Conservation (phyloP, 225 moss, liverwort and hornwort genomes). For the Pleurozium schreberi region DNA sequence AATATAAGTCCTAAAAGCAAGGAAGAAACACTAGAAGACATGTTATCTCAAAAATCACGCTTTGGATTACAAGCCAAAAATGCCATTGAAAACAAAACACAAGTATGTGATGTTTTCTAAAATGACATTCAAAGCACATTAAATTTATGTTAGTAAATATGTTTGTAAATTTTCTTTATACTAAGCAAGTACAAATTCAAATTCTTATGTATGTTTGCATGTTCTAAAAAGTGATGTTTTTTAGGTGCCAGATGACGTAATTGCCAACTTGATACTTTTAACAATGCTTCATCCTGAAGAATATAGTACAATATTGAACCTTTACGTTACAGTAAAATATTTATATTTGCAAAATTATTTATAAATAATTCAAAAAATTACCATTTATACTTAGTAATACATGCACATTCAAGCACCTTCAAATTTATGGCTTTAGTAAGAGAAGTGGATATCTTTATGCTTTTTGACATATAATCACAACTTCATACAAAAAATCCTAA, state of each 20-base stretch:
- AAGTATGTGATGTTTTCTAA: not conserved
- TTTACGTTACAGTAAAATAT: not conserved
- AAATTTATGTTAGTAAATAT: too few species aligned
- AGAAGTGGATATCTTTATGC: not conserved
- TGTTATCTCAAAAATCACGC: slow-evolving; percentile 1
- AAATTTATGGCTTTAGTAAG: not conserved
- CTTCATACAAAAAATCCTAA: too few species aligned
- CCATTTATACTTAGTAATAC: not conserved
- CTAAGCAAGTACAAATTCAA: not conserved
- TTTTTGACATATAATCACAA: not conserved
- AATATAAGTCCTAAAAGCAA: not conserved
- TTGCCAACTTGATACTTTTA: slow-evolving; percentile 24
- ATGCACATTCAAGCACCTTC: not conserved
- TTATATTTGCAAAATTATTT: not conserved
- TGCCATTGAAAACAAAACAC: slow-evolving; percentile 12
- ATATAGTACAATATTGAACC: slow-evolving; percentile 6
- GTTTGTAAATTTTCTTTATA: too few species aligned
- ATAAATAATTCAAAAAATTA: not conserved
- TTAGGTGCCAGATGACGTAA: slow-evolving; percentile 27
- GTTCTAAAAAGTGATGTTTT: not conserved
- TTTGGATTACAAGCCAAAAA: slow-evolving; percentile 33
- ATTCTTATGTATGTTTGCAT: not conserved
- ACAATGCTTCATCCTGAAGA: slow-evolving; percentile 38
- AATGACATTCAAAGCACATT: not conserved
- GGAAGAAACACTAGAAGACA: not conserved